Evolutionary conservation across 2,329 filamentous ascomycete genomes (phyloP), one percentile per base, ranked within the genome.

Genomic region (Colletotrichum eleusines): DNA sequence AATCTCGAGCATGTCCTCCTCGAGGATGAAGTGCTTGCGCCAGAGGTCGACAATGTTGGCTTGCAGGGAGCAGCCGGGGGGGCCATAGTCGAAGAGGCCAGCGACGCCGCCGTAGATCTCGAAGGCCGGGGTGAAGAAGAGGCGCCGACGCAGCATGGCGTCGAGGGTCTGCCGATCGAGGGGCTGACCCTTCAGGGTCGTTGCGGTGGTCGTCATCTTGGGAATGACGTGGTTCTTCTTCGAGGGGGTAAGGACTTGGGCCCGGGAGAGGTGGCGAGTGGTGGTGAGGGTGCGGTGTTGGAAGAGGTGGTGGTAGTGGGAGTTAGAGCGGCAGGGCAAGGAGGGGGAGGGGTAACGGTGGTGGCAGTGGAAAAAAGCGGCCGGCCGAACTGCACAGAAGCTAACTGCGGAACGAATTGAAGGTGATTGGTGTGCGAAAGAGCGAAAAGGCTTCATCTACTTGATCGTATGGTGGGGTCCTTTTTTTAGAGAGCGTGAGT

Each of bases 71-170:
- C 92, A 95, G 74, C 95, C 94, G 40, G 95, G 93, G 38, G 95
- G 94, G 75, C 95, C 95, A 83, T 97, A 97, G 83, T 98, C 95
- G 85, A 94, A 98, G 69, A 97, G 91, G 77, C 94, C 94, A 75
- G 90, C 91, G 69, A 96, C 92, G 78, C 94, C 94, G 75, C 93
- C 93, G 80, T 98, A 98, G 77, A 97, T 95, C 83, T 98, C 96
- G 82, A 98, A 98, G 66, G 94, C 91, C 64, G 95, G 95, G 73
- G 95, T 97, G 84, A 96, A 97, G 87, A 98, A 98, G 84, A 95
- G 87, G 81, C 94, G 92, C 75, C 95, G 92, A 75, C 92, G 91
- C 76, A 98, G 90, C 78, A 98, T 89, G 72, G 91, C 92, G 79
- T 98, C 96, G 78, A 98, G 89, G 68, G 89, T 85, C 71, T 87